Evolutionary conservation across 2,329 filamentous ascomycete genomes (phyloP), one percentile per base, ranked within the genome.

Genomic region (Penicillium sp.): DNA sequence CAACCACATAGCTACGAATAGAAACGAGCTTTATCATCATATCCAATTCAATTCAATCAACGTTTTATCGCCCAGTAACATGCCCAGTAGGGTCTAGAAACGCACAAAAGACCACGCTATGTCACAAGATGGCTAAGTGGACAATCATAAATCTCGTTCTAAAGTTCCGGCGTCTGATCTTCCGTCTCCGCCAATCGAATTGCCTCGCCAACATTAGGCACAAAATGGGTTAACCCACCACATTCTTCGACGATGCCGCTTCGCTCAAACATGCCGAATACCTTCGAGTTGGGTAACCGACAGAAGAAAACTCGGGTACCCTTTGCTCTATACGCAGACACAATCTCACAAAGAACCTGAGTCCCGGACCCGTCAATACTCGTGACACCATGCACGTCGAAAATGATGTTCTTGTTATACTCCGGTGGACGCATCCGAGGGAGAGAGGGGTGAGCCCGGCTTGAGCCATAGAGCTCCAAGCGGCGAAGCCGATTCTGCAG

Each of bases 321-420:
- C 4, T 86, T 78, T 29, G 87, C 80, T n/a, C 84, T 77, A 67
- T 97, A 97, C 27, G 77, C 80, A 42, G 83, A 76, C 13, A 98
- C 89, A 58, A 97, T 97, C 71, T 97, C 93, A 41, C 82, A 81
- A 2, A 98, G 76, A 0, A 97, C 92, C 71, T 97, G 93, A 0
- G 89, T 87, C 1, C 92, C 93, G 0, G 90, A 95, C 5, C 90
- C 93, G 66, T 98, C 93, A 61, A 98, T 84, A 25, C 87, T 87
- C 0, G 91, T 95, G 3, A 98, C 93, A n/a, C 93, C 93, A 60
- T 97, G 92, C 6, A 97, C 90, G 66, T 98, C 93, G 63, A 98
- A 97, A 54, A 98, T 90, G 68, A 98, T 79, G 65, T 95, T 96
- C 59, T 84, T 82, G 67, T 96, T 96, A 62, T 88, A 84, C 53